Percentiles rank a stretch among this genome's conserved stretches.
These are phyloP conservation scores for Strobilomyces confusus DNA, from an alignment of 768 basidiomycete genomes.

Conservation along the genomic window DNA sequence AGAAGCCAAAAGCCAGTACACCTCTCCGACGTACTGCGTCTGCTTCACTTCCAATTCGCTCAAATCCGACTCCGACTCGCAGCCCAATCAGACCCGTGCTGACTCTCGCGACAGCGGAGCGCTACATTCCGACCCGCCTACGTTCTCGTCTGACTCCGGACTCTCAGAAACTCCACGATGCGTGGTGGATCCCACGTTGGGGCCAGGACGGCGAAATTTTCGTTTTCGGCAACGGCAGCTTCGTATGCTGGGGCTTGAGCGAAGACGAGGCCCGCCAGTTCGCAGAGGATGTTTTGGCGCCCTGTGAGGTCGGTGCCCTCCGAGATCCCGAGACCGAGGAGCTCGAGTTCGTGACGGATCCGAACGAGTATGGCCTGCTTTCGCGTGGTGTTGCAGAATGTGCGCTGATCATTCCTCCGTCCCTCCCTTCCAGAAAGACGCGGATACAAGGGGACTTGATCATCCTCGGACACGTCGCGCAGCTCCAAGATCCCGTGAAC, in stretches of 20 bases:
- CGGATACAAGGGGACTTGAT: slow-evolving; percentile 90
- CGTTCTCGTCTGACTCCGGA: slow-evolving; percentile 51
- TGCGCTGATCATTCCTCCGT: slow-evolving; percentile 4
- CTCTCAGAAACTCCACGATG: slow-evolving; percentile 64
- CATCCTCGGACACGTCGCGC: slow-evolving; percentile 70
- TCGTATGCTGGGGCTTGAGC: slow-evolving; percentile 86
- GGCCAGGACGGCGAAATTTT: slow-evolving; percentile 77
- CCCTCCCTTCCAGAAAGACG: slow-evolving; percentile 62
- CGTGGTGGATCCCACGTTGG: slow-evolving; percentile 79
- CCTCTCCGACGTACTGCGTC: slow-evolving; percentile 79
- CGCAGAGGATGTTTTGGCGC: slow-evolving; percentile 55
- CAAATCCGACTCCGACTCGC: slow-evolving; percentile 82
- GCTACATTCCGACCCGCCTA: slow-evolving; percentile 67
- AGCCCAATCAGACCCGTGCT: slow-evolving; percentile 72
- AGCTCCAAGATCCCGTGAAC: slow-evolving; percentile 50
- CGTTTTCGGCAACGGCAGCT: slow-evolving; percentile 82
- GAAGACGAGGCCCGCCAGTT: slow-evolving; percentile 73
- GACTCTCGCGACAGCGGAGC: slow-evolving; percentile 81
- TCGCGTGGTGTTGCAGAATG: background rate
- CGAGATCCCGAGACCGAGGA: slow-evolving; percentile 80
- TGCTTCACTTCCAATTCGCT: slow-evolving; percentile 80
- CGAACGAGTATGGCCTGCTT: slow-evolving; percentile 59
- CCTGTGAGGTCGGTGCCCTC: slow-evolving; percentile 61
- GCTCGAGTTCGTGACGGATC: slow-evolving; percentile 89
- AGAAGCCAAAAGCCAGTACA: slow-evolving; percentile 80